Base-by-base conservation (phyloP, 805 yeast species). In the Metschnikowia similis region DNA sequence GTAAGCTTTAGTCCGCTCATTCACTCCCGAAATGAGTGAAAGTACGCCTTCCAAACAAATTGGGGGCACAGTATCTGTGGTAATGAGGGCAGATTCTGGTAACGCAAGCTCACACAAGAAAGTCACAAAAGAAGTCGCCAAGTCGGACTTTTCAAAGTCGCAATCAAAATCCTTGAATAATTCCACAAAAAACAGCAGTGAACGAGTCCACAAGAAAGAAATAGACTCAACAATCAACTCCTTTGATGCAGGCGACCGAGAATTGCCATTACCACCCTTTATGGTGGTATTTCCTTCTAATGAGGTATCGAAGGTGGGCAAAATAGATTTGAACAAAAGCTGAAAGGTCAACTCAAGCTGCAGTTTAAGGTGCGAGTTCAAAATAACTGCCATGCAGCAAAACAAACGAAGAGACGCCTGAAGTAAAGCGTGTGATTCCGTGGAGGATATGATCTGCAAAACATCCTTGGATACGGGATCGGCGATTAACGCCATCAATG, bases 41-140 rank as follows among this genome's bases (percentile, higher is more conserved):
- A 92, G 71, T 2, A 94, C 66, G 1, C 97, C 96, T 59, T 94
- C 98, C 46, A 94, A 72, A 60, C 98, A 92, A 7, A 90, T 79
- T 0, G 98, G 97, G 0, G 99, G 98, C 1, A 92, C 96, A 59
- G 81, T 85, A 36, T 87, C 88, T 0, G 96, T 87, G 0, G 96
- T 84, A 58, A 78, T 73, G 8, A 76, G 59, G 0, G 97, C 96
- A 9, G 92, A 80, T 61, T 90, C 96, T 0, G 98, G 96, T 40
- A 89, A 77, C 0, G 97, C 84, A 31, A 90, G 71, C 46, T 85
- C 80, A 48, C 96, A 83, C 48, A 94, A 74, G 41, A 85, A 80
- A 41, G 85, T 85, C 38, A 94, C 65, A 28, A 88, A 69, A 35
- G 81, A 79, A 21, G 78, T 77, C 13, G 92, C 77, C 49, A 95